Percentiles rank a stretch among this genome's conserved stretches.
Conservation (phyloP, 805 yeast genomes). For the Kluyveromyces dobzhanskii region DNA sequence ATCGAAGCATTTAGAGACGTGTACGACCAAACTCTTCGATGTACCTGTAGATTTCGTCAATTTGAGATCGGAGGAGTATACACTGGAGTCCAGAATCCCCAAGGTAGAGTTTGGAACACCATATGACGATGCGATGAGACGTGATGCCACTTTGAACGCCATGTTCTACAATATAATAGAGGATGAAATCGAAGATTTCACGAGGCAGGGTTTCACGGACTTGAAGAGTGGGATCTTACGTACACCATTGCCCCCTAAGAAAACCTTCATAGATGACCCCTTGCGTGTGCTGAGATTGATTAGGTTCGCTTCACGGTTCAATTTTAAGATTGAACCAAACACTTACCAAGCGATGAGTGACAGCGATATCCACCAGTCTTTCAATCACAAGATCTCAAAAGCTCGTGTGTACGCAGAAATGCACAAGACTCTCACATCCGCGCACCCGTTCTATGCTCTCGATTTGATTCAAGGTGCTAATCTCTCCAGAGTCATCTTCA, state of each 20-base stretch:
- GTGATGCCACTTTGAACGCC: constrained; percentile 95
- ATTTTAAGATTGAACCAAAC: constrained; percentile 52
- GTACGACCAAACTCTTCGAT: constrained; percentile 79
- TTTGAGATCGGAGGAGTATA: constrained; percentile 77
- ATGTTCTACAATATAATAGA: constrained; percentile 75
- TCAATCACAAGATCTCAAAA: constrained; percentile 69
- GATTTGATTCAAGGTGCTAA: constrained; percentile 45
- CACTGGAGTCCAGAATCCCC: constrained; percentile 83
- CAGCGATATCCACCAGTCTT: constrained; percentile 45
- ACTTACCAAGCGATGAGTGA: constrained; percentile 60
- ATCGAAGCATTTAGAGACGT: constrained; percentile 93
- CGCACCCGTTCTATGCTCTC: constrained; percentile 57
- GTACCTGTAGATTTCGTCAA: constrained; percentile 92
- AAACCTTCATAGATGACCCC: constrained; percentile 92
- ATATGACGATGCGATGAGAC: constrained; percentile 77
- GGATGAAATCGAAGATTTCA: constrained; percentile 72
- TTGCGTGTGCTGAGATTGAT: constrained; percentile 77
- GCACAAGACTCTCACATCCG: constrained; percentile 62
- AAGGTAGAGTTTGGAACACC: constrained; percentile 79
- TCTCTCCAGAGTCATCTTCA: constrained; percentile 53
- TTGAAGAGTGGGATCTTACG: constrained; percentile 60
- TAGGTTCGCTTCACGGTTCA: constrained; percentile 75
- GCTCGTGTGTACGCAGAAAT: constrained; percentile 87
- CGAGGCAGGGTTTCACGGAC: constrained; percentile 68
- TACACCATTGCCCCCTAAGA: constrained; percentile 79